Conservation (phyloP, 306 rosid genomes). For the Echinosophora koreensis region DNA sequence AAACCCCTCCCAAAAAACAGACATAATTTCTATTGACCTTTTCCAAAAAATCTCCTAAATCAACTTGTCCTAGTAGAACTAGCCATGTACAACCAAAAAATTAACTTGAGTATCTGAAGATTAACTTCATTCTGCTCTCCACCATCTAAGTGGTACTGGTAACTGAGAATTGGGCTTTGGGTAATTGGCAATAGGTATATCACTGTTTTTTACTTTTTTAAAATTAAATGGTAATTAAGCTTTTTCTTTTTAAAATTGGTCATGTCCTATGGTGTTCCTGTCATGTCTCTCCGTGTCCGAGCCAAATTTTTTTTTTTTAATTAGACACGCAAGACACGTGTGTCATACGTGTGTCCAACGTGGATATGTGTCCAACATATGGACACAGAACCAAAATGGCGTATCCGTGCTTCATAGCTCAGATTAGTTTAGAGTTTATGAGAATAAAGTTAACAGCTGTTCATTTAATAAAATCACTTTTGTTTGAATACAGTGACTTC, state of each 20-base stretch:
- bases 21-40: too few relatives aligned
- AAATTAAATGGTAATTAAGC: too few relatives aligned
- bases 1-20: too few relatives aligned
- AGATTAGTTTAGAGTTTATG: slow-evolving; percentile 15
- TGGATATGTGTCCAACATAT: neutral
- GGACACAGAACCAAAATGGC: neutral
- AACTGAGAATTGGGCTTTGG: too few relatives aligned
- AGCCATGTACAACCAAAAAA: too few relatives aligned
- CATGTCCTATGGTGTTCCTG: neutral
- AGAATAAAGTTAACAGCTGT: slow-evolving; percentile 33
- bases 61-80: too few relatives aligned
- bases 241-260: neutral
- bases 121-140: too few relatives aligned
- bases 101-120: too few relatives aligned
- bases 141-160: too few relatives aligned
- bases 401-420: neutral
- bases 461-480: slow-evolving; percentile 27
- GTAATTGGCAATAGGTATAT: too few relatives aligned
- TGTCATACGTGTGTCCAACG: neutral
- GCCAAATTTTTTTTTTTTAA: neutral
- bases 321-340: neutral
- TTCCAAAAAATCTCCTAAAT: too few relatives aligned
- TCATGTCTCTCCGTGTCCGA: neutral
- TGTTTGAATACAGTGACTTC: slow-evolving; percentile 73
- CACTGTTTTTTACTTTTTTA: too few relatives aligned